Conservation (phyloP, 2,329 filamentous ascomycete genomes). For the Paramyrothecium sp. region DNA sequence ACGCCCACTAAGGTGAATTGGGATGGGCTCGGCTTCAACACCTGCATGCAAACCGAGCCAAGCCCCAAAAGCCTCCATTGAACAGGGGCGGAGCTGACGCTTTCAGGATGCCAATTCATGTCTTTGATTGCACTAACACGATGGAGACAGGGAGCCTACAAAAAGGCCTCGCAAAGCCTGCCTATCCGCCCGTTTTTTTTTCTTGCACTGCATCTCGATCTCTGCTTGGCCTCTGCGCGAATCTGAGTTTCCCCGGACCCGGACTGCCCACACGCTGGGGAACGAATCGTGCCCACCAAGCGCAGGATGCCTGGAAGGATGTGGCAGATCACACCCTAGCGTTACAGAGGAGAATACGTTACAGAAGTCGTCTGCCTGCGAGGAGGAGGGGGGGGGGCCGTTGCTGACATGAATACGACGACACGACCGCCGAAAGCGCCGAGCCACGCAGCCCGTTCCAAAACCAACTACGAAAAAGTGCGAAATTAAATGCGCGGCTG, state of each 20-base stretch:
- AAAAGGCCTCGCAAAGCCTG: background rate
- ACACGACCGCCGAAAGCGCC: background rate
- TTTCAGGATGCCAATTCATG: too few species aligned
- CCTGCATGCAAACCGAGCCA: too few species aligned
- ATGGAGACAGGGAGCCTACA: conserved; percentile 8
- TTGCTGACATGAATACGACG: background rate
- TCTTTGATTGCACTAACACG: too few species aligned
- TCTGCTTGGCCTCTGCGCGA: background rate
- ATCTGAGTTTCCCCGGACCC: too few species aligned
- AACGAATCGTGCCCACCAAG: too few species aligned
- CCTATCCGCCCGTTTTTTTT: too few species aligned
- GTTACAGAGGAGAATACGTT: background rate
- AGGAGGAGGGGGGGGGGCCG: too few species aligned
- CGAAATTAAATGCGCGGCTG: background rate
- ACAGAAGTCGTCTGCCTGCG: background rate
- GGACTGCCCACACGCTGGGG: too few species aligned
- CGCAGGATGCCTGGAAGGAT: too few species aligned
- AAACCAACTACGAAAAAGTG: background rate
- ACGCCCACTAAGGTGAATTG: too few species aligned
- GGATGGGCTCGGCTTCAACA: too few species aligned
- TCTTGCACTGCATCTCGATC: background rate
- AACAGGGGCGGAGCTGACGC: conserved; percentile 10
- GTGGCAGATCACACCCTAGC: background rate
- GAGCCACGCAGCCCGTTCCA: background rate
- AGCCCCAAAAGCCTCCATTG: conserved; percentile 14